phyloP scores from a whole-genome alignment of 768 basidiomycete species.

The Strobilomyces dryophilus region DNA sequence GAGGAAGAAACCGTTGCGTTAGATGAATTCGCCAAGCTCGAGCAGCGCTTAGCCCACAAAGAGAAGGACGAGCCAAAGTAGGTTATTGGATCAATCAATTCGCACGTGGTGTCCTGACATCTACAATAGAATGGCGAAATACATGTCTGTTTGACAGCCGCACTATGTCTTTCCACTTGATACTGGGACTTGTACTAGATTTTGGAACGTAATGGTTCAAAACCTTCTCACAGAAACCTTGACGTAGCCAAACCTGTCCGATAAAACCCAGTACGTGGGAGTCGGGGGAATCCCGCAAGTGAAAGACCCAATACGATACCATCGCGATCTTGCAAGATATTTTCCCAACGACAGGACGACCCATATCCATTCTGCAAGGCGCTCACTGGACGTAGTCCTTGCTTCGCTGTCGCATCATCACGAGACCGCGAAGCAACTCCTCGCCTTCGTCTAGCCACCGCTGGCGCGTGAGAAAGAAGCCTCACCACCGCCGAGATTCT shows the following conservation, averaged over 20 bases:
- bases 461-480: constrained; percentile 51
- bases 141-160: constrained; percentile 63
- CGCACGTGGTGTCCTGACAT: constrained; percentile 4
- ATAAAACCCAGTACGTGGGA: too few species aligned
- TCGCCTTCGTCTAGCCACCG: constrained; percentile 37
- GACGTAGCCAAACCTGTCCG: too few species aligned
- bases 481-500: constrained; percentile 50
- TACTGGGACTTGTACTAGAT: background rate
- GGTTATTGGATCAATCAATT: constrained; percentile 25
- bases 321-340: constrained; percentile 68
- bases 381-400: constrained; percentile 78
- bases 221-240: too few species aligned
- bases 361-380: constrained; percentile 61
- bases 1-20: constrained; percentile 85
- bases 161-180: background rate
- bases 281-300: too few species aligned
- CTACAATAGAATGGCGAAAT: constrained; percentile 64
- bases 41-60: constrained; percentile 54
- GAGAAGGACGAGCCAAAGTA: constrained; percentile 43
- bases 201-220: background rate
- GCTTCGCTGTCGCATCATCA: constrained; percentile 56
- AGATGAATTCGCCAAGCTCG: constrained; percentile 87
- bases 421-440: constrained; percentile 24
- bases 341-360: constrained; percentile 63
- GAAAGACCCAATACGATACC: too few species aligned